phyloP scores from a whole-genome alignment of 352 stramenopile species.

The Phytophthora macrochlamydospora region DNA sequence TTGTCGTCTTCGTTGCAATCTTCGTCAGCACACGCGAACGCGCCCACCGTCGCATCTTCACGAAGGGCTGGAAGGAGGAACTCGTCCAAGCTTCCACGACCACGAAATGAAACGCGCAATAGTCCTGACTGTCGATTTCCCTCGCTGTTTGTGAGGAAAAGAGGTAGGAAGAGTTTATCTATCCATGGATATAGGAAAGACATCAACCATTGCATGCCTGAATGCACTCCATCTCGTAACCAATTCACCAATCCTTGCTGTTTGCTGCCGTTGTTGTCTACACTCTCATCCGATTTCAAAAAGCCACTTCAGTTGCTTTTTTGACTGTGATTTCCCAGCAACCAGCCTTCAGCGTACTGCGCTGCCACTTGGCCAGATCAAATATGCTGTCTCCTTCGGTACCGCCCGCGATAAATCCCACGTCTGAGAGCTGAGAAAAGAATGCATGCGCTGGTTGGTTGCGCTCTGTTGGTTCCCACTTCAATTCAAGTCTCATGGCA shows the following conservation, averaged over 20 bases:
- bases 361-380: slow-evolving; percentile 2
- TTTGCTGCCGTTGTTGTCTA: neutral
- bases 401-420: slow-evolving; percentile 14
- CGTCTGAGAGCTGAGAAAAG: slow-evolving; percentile 43
- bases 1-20: slow-evolving; percentile 48
- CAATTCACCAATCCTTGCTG: slow-evolving; percentile 3
- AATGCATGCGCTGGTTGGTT: slow-evolving; percentile 67
- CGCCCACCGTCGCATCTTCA: slow-evolving; percentile 2
- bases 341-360: slow-evolving; percentile 10
- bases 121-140: slow-evolving; percentile 6
- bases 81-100: slow-evolving; percentile 33
- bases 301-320: slow-evolving; percentile 31
- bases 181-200: slow-evolving; percentile 19
- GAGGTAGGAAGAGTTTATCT: slow-evolving; percentile 2
- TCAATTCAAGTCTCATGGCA: slow-evolving; percentile 32
- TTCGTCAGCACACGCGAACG: slow-evolving; percentile 2
- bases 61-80: slow-evolving; percentile 34
- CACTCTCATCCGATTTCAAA: slow-evolving; percentile 31
- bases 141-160: slow-evolving; percentile 4
- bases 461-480: slow-evolving; percentile 68
- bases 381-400: neutral
- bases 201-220: slow-evolving; percentile 18
- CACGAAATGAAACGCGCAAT: slow-evolving; percentile 27
- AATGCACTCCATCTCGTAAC: slow-evolving; percentile 12
- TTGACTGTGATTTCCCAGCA: slow-evolving; percentile 26